phyloP scores from a whole-genome alignment of 176 grass and related monocot species.

The Sorghum bicolor region Sorghum_bicolor_NCBIv3 NC_012877.2:1484501-1485000 shows the following conservation, averaged over 20 bases:
- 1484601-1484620: constrained; percentile 90
- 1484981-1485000: background rate
- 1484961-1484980: background rate
- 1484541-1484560: constrained; percentile 98
- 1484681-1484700: constrained; percentile 74
- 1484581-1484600: constrained; percentile 81
- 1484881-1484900: background rate
- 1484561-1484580: constrained; percentile 90
- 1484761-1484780: background rate
- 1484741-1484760: background rate
- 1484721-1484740: constrained; percentile 88
- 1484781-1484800: background rate
- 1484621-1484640: constrained; percentile 78
- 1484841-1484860: background rate
- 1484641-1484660: constrained; percentile 85
- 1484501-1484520: constrained; percentile 11
- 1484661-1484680: constrained; percentile 87
- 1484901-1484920: background rate
- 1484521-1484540: constrained; percentile 83
- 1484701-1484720: constrained; percentile 95
- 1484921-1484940: background rate
- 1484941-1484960: background rate
- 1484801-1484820: background rate
- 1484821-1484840: background rate
- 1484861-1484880: background rate